These are phyloP conservation scores for Rhodotorula graminis DNA, from an alignment of 768 basidiomycete species.

Conservation along the genomic window DNA sequence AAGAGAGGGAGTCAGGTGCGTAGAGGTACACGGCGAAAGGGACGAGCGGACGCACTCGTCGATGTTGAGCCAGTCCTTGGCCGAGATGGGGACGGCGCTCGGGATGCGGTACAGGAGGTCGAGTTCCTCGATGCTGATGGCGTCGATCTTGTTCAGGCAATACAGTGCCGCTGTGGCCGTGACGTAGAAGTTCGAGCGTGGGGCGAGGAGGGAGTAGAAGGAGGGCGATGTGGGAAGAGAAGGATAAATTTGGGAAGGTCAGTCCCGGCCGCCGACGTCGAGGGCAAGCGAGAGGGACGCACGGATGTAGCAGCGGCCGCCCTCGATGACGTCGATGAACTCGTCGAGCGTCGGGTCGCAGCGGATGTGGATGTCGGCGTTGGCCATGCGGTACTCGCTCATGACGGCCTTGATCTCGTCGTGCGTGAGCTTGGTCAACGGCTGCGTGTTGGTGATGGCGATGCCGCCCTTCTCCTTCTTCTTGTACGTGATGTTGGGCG, in stretches of 20 bases:
- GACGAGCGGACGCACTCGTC: conserved; percentile 58
- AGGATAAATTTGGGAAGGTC: no score
- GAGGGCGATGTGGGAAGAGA: no score
- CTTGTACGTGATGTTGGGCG: conserved; percentile 65
- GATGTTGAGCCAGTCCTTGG: conserved; percentile 89
- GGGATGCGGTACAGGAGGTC: conserved; percentile 83
- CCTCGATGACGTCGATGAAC: conserved; percentile 94
- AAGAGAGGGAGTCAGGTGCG: background rate
- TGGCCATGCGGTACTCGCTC: conserved; percentile 80
- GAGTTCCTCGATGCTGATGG: conserved; percentile 95
- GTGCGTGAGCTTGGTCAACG: conserved; percentile 88
- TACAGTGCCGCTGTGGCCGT: conserved; percentile 48
- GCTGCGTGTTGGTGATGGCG: conserved; percentile 92
- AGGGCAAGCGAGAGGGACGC: background rate
- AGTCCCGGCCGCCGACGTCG: no score
- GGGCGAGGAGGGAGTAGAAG: no score
- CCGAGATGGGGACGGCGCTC: conserved; percentile 88
- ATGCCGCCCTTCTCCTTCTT: conserved; percentile 75
- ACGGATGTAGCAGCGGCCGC: conserved; percentile 88
- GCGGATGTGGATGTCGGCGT: conserved; percentile 85
- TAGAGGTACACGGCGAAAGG: background rate
- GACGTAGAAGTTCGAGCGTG: no score
- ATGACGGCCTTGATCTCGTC: conserved; percentile 94
- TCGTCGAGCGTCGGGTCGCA: conserved; percentile 92
- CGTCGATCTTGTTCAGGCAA: conserved; percentile 90